These are phyloP conservation scores for Candida jianshihensis DNA, from an alignment of 805 yeast genomes.

Conservation along the genomic window DNA sequence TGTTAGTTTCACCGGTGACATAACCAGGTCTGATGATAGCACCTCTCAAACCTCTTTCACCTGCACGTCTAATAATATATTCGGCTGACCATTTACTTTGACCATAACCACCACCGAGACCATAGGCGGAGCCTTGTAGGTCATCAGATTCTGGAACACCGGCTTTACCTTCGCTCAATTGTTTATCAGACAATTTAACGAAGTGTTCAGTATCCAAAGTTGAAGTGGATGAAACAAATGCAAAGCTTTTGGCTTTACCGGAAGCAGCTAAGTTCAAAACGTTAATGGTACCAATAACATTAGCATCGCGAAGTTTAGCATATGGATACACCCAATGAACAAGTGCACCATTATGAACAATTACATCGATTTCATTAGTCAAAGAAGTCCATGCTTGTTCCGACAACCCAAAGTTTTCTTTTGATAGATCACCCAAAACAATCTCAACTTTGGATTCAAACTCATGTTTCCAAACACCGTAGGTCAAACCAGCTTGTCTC, in stretches of 20 bases:
- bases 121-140: conserved; percentile 71
- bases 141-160: conserved; percentile 85
- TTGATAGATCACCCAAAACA: conserved; percentile 77
- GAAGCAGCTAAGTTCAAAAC: conserved; percentile 64
- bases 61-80: conserved; percentile 80
- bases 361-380: conserved; percentile 60
- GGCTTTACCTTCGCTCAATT: conserved; percentile 51
- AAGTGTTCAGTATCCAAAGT: conserved; percentile 80
- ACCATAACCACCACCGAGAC: conserved; percentile 91
- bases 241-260: conserved; percentile 80
- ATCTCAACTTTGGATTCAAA: conserved; percentile 56
- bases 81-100: conserved; percentile 98
- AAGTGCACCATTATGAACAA: conserved; percentile 94
- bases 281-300: conserved; percentile 82
- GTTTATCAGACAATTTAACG: conserved; percentile 67
- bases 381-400: conserved; percentile 52
- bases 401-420: conserved; percentile 62
- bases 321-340: conserved; percentile 99
- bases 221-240: conserved; percentile 95
- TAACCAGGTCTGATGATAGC: conserved; percentile 94
- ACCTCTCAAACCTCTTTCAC: conserved; percentile 80
- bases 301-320: conserved; percentile 82
- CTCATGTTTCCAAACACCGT: conserved; percentile 54
- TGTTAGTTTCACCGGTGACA: conserved; percentile 75
- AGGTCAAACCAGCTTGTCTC: conserved; percentile 66